Evolutionary conservation across 129 eudicot genomes (phyloP).

Genomic region (Kitagawia praeruptora): DNA sequence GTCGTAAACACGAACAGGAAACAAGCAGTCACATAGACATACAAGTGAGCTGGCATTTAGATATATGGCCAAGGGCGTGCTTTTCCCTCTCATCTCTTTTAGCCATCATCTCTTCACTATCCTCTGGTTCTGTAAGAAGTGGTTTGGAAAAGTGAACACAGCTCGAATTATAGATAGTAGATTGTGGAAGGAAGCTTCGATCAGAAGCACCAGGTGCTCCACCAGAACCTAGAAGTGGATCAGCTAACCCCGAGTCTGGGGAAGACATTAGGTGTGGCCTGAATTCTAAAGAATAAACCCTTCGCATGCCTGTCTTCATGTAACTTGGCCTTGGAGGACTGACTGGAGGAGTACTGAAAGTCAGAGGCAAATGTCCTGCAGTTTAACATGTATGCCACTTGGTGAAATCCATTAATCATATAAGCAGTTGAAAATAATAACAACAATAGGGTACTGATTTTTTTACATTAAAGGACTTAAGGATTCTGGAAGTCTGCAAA

Average conservation of each 20-base stretch:
- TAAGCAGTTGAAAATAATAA: no score
- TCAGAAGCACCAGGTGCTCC: conserved; percentile 59
- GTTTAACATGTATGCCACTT: no score
- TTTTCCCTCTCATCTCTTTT: conserved; percentile 78
- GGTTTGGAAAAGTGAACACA: conserved; percentile 97
- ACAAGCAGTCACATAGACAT: conserved; percentile 22
- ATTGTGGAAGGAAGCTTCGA: conserved; percentile 83
- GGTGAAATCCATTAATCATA: no score
- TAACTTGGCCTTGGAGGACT: conserved; percentile 96
- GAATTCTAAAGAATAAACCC: conserved; percentile 86
- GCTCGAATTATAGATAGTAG: conserved; percentile 91
- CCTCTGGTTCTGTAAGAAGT: conserved; percentile 72
- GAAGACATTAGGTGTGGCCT: conserved; percentile 70
- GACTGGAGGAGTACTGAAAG: conserved; percentile 96
- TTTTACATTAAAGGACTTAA: background rate
- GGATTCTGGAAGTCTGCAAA: background rate
- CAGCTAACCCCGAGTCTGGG: conserved; percentile 90
- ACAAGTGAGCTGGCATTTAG: conserved; percentile 83
- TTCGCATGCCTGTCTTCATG: conserved; percentile 58
- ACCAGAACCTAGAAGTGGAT: conserved; percentile 66
- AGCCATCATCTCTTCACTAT: conserved; percentile 51
- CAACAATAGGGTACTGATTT: background rate
- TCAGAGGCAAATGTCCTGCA: conserved; percentile 52
- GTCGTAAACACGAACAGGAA: conserved; percentile 14
- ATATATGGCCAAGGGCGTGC: conserved; percentile 58